These are phyloP conservation scores for Hypoxylon rickii DNA, from an alignment of 495 filamentous ascomycete species.

Conservation along the genomic window DNA sequence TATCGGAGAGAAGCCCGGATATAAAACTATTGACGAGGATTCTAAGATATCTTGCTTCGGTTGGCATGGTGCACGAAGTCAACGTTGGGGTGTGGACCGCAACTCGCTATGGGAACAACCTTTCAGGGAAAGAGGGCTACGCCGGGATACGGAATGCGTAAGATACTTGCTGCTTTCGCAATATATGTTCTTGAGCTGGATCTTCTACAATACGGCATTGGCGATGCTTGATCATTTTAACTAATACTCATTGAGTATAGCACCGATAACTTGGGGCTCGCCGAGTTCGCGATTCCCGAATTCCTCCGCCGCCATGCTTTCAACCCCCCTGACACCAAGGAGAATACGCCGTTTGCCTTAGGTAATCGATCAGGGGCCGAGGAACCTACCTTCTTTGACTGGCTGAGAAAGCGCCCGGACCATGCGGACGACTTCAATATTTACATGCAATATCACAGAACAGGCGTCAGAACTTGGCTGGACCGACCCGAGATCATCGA, in stretches of 20 bases:
- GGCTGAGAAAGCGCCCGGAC: constrained; percentile 23
- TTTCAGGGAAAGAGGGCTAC: constrained; percentile 21
- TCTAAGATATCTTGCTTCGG: constrained; percentile 25
- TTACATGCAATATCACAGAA: constrained; percentile 26
- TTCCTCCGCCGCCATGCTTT: constrained; percentile 19
- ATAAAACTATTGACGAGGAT: constrained; percentile 19
- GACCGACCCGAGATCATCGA: constrained; percentile 14
- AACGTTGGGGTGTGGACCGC: constrained; percentile 19
- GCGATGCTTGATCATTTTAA: too few species aligned
- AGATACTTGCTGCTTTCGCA: neutral
- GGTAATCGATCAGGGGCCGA: constrained; percentile 19
- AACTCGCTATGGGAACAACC: constrained; percentile 26
- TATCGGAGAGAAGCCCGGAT: constrained; percentile 16
- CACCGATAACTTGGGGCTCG: constrained; percentile 19
- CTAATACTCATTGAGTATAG: neutral
- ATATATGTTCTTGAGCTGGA: too few species aligned
- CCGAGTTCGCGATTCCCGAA: constrained; percentile 10
- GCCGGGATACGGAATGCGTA: constrained; percentile 23
- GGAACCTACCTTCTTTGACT: constrained; percentile 24
- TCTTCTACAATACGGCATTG: too few species aligned
- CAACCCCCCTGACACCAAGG: constrained; percentile 8
- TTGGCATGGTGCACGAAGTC: constrained; percentile 20
- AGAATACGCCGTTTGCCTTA: constrained; percentile 21
- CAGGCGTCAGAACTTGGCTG: constrained; percentile 20
- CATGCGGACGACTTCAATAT: constrained; percentile 23